Evolutionary conservation across 345 rosid species (phyloP).

Genomic region (Nasturtium officinale): DNA sequence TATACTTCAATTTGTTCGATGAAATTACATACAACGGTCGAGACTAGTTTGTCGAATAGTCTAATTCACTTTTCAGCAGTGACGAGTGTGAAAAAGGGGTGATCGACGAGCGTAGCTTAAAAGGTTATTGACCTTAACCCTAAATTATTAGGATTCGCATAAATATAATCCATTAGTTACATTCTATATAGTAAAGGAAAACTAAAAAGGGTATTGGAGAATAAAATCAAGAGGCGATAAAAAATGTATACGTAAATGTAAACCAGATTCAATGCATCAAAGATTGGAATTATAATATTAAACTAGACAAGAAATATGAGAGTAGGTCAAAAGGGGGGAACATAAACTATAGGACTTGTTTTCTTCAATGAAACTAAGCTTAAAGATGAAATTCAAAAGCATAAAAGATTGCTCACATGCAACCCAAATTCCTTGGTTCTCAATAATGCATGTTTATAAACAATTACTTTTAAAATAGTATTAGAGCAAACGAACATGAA

Average conservation of each 20-base stretch:
- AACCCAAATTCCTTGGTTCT: conserved; percentile 45
- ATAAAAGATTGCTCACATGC: conserved; percentile 47
- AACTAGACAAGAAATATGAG: conserved; percentile 35
- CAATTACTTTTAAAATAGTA: neutral
- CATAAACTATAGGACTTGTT: conserved; percentile 42
- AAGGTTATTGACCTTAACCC: conserved; percentile 1
- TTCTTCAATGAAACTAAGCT: conserved; percentile 33
- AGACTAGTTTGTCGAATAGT: neutral
- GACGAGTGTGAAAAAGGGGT: neutral
- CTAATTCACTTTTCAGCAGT: neutral
- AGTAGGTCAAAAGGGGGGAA: conserved; percentile 44
- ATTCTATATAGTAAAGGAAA: neutral
- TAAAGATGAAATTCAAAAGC: conserved; percentile 39
- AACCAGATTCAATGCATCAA: conserved; percentile 39
- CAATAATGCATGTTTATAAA: conserved; percentile 37
- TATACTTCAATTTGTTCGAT: neutral
- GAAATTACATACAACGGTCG: neutral
- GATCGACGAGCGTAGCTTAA: neutral
- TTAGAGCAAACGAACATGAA: conserved; percentile 6
- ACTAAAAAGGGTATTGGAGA: neutral
- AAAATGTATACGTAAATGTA: conserved; percentile 9
- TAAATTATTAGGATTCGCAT: neutral
- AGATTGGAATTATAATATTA: conserved; percentile 7
- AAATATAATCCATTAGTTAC: neutral
- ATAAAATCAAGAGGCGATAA: conserved; percentile 19